Percentiles rank a stretch among this genome's conserved stretches.
Evolutionary conservation across 2,329 filamentous ascomycete species (phyloP).

Genomic region (Calycina herbarum): DNA sequence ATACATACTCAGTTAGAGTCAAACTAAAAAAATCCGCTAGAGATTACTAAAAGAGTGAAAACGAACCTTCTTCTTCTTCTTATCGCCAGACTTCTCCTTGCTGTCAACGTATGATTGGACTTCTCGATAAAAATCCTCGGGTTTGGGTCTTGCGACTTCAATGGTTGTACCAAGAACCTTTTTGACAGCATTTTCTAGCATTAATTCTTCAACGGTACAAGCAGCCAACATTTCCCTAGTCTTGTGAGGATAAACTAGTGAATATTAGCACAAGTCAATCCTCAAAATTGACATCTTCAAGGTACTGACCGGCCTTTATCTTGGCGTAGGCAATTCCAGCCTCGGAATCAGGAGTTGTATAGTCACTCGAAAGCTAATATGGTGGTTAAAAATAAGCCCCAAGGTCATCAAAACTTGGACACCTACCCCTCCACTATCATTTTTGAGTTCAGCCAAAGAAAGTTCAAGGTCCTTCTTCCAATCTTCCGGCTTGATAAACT

Average conservation of each 20-base stretch:
- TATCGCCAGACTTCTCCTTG: slow-evolving; percentile 32
- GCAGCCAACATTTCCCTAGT: slow-evolving; percentile 42
- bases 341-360: slow-evolving; percentile 29
- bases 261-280: slow-evolving; percentile 23
- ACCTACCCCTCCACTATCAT: slow-evolving; percentile 31
- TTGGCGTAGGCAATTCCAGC: slow-evolving; percentile 51
- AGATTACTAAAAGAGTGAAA: no score
- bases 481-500: slow-evolving; percentile 26
- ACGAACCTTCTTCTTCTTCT: slow-evolving; percentile 43
- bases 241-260: slow-evolving; percentile 45
- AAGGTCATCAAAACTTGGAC: slow-evolving; percentile 40
- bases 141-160: slow-evolving; percentile 4
- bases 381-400: slow-evolving; percentile 45
- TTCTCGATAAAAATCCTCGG: slow-evolving; percentile 12
- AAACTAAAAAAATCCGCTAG: no score
- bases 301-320: slow-evolving; percentile 43
- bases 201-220: slow-evolving; percentile 36
- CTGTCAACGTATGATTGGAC: slow-evolving; percentile 25
- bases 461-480: slow-evolving; percentile 28
- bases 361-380: slow-evolving; percentile 33
- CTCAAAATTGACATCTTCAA: slow-evolving; percentile 39
- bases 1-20: no score
- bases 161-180: slow-evolving; percentile 19
- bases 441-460: slow-evolving; percentile 21
- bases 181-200: slow-evolving; percentile 34